Evolutionary conservation across 192 early-diverging fungal genomes (phyloP).

Genomic region (Umbelopsis isabellina): DNA sequence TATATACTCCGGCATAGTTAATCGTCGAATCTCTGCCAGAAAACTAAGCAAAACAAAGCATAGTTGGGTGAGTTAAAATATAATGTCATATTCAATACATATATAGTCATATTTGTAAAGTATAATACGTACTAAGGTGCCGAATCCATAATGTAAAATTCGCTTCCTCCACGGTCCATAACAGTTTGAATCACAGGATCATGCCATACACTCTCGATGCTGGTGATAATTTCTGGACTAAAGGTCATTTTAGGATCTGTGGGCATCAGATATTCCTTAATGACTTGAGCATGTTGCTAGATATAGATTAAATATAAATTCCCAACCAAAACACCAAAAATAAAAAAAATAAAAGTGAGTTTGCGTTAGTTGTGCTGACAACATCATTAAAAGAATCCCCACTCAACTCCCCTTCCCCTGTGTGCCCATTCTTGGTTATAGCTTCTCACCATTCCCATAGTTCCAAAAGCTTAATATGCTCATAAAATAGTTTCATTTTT

Average conservation of each 20-base stretch:
- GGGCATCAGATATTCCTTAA: conserved; percentile 1
- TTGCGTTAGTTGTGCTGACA: neutral
- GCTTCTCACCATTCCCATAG: too few species aligned
- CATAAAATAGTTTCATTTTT: too few species aligned
- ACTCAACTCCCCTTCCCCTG: too few species aligned
- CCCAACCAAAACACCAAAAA: neutral
- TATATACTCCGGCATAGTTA: conserved; percentile 81
- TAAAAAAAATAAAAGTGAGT: neutral
- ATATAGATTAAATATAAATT: neutral
- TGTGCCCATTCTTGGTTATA: too few species aligned
- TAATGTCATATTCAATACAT: neutral
- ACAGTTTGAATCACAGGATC: conserved; percentile 61
- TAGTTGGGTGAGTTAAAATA: neutral
- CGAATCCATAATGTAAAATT: conserved; percentile 82
- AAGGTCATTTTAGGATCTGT: conserved; percentile 29
- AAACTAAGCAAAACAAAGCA: conserved; percentile 60
- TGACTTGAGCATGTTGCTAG: neutral
- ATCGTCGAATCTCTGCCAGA: conserved; percentile 88
- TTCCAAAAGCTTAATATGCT: too few species aligned
- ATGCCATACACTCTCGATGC: conserved; percentile 63
- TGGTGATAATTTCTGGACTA: conserved; percentile 57
- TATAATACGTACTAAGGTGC: conserved; percentile 63
- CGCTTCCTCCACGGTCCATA: conserved; percentile 61
- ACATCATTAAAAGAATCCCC: neutral
- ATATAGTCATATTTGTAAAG: neutral